Evolutionary conservation across 2,329 filamentous ascomycete genomes (phyloP).

Genomic region (Fusarium goolgardi): DNA sequence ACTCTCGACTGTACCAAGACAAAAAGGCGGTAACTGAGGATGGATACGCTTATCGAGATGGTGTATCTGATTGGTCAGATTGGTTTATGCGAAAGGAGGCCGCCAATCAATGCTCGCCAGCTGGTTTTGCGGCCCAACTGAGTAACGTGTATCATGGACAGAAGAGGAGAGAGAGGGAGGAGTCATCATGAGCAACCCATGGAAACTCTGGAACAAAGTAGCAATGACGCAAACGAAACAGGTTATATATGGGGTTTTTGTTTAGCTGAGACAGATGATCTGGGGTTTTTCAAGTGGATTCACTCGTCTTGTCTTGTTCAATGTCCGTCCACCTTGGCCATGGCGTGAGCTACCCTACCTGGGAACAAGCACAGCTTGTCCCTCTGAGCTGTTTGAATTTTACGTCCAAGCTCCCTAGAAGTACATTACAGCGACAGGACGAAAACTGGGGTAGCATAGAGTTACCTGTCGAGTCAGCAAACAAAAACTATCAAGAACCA

Average conservation of each 20-base stretch:
- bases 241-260: background rate
- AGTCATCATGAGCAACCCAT: slow-evolving; percentile 10
- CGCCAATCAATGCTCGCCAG: slow-evolving; percentile 26
- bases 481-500: background rate
- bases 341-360: background rate
- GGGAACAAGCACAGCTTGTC: background rate
- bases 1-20: slow-evolving; percentile 1
- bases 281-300: slow-evolving; percentile 6
- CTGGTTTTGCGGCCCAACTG: slow-evolving; percentile 36
- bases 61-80: background rate
- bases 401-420: background rate
- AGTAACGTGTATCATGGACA: slow-evolving; percentile 19
- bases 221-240: slow-evolving; percentile 12
- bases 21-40: slow-evolving; percentile 35
- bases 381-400: background rate
- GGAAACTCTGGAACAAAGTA: background rate
- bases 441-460: too few relatives aligned
- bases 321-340: background rate
- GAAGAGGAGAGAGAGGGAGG: background rate
- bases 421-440: rapidly evolving
- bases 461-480: background rate
- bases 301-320: background rate
- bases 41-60: slow-evolving; percentile 24
- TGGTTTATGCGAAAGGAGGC: background rate
- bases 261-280: background rate